phyloP scores from a whole-genome alignment of 768 basidiomycete genomes.

The Boletus bicolor region DNA sequence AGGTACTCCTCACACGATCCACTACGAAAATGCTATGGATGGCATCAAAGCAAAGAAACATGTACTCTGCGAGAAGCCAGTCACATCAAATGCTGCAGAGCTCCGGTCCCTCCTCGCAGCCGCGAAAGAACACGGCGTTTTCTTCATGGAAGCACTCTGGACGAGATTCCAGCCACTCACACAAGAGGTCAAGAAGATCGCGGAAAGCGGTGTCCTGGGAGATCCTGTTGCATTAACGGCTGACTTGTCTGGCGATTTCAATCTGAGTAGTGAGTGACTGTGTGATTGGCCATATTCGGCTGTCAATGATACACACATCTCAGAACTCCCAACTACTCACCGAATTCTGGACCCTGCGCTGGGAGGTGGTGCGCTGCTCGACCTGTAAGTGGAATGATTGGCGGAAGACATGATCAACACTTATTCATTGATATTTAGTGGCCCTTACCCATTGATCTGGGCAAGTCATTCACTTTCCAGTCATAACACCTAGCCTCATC shows the following conservation, averaged over 20 bases:
- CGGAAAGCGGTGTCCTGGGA: conserved; percentile 63
- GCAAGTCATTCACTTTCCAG: conserved; percentile 33
- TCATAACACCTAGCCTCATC: conserved; percentile 9
- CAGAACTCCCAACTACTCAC: conserved; percentile 66
- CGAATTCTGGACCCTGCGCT: conserved; percentile 76
- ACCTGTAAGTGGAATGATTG: conserved; percentile 53
- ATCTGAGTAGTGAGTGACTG: conserved; percentile 50
- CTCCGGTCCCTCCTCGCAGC: conserved; percentile 67
- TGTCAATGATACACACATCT: not conserved
- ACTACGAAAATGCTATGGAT: conserved; percentile 73
- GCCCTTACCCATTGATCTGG: conserved; percentile 82
- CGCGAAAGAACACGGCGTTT: conserved; percentile 75
- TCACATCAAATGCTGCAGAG: conserved; percentile 75
- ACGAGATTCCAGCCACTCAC: conserved; percentile 76
- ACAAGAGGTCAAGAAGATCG: conserved; percentile 59
- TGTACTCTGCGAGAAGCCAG: conserved; percentile 87
- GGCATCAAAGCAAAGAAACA: conserved; percentile 80
- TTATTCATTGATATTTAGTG: conserved; percentile 39
- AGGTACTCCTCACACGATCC: conserved; percentile 85
- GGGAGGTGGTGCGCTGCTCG: conserved; percentile 81
- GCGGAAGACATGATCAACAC: not conserved
- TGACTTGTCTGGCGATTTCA: conserved; percentile 71
- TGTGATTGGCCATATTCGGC: not conserved
- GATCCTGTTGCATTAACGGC: conserved; percentile 66
- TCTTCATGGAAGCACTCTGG: conserved; percentile 94